These are phyloP conservation scores for Cinchona pubescens DNA, from an alignment of 257 asterid species.

Conservation along the genomic window DNA sequence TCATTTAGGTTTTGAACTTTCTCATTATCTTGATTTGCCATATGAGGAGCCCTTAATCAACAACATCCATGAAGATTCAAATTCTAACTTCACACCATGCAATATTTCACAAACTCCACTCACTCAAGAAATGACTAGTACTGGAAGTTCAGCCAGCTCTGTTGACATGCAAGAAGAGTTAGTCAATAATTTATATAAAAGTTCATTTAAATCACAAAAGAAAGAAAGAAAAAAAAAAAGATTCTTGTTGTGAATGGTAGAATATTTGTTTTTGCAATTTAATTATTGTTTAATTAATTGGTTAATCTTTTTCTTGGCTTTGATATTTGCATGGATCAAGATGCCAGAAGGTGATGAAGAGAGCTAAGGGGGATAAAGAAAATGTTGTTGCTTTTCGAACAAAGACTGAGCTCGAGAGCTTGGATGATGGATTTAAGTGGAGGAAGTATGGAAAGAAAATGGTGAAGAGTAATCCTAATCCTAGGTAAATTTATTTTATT, in stretches of 20 bases:
- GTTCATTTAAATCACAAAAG: neutral
- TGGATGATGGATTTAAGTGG: slow-evolving; percentile 75
- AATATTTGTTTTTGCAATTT: neutral
- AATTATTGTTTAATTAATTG: neutral
- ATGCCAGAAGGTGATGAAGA: slow-evolving; percentile 13
- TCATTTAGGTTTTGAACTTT: slow-evolving; percentile 19
- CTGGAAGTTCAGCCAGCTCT: slow-evolving; percentile 21
- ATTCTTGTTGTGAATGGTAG: neutral
- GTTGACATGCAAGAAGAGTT: slow-evolving; percentile 21
- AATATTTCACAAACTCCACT: neutral
- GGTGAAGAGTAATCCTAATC: slow-evolving; percentile 58
- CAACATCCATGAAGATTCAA: neutral
- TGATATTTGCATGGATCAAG: slow-evolving; percentile 1
- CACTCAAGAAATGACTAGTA: slow-evolving; percentile 15
- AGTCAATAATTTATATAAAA: neutral
- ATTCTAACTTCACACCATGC: neutral
- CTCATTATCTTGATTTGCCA: neutral
- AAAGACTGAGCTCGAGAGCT: slow-evolving; percentile 42
- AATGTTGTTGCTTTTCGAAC: slow-evolving; percentile 38
- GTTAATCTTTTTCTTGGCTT: neutral
- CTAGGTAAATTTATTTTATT: slow-evolving; percentile 41
- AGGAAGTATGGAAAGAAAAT: slow-evolving; percentile 72
- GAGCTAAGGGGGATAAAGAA: slow-evolving; percentile 9
- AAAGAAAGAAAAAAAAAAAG: neutral
- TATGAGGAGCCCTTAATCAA: neutral